phyloP scores from a whole-genome alignment of 768 basidiomycete species.

The Psilocybe azurescens region DNA sequence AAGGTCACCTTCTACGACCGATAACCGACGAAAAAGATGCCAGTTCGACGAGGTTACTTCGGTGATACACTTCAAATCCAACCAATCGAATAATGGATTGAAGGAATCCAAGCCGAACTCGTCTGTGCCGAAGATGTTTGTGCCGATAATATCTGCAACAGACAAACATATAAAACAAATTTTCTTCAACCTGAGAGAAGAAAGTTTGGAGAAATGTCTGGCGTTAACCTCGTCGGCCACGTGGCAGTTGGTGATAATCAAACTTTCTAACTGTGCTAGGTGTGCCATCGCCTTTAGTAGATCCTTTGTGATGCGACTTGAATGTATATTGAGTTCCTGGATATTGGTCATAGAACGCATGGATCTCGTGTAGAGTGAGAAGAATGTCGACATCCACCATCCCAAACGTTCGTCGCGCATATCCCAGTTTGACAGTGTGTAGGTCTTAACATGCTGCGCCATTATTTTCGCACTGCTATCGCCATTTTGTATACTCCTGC shows the following conservation, averaged over 20 bases:
- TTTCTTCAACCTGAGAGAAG: background rate
- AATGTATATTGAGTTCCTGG: background rate
- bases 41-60: background rate
- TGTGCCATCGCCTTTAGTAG: background rate
- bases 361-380: background rate
- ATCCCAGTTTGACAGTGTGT: background rate
- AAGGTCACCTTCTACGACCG: background rate
- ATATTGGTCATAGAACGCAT: background rate
- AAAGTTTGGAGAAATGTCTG: constrained; percentile 1
- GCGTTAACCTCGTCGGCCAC: background rate
- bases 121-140: no score
- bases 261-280: background rate
- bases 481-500: background rate
- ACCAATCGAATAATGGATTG: background rate
- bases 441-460: background rate
- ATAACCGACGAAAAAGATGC: background rate
- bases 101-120: background rate
- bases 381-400: background rate
- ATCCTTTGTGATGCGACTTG: background rate
- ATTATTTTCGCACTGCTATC: background rate
- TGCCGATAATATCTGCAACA: no score
- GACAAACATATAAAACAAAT: background rate
- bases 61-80: background rate
- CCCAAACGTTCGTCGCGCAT: background rate
- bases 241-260: background rate